phyloP scores from a whole-genome alignment of 345 rosid genomes.

The Aquilaria malaccensis region DNA sequence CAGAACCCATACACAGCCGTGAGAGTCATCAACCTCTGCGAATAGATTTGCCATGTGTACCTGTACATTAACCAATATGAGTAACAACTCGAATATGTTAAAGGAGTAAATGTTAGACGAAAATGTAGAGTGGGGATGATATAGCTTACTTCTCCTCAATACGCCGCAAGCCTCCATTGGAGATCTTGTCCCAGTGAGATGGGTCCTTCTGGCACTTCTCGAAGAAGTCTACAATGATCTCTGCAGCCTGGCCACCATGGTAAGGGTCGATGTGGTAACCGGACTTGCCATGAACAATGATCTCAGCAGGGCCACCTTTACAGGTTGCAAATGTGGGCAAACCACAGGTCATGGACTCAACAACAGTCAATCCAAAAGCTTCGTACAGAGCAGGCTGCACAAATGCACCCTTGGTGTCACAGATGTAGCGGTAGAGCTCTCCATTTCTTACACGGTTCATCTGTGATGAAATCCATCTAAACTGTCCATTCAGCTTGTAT shows the following conservation, averaged over 20 bases:
- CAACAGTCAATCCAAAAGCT: slow-evolving; percentile 84
- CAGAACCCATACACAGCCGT: slow-evolving; percentile 69
- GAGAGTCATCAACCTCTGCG: slow-evolving; percentile 52
- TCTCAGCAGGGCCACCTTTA: slow-evolving; percentile 92
- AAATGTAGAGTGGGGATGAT: background rate
- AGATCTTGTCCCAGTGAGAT: slow-evolving; percentile 63
- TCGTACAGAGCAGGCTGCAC: slow-evolving; percentile 88
- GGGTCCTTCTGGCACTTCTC: slow-evolving; percentile 58
- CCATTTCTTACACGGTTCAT: slow-evolving; percentile 87
- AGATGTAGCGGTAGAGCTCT: slow-evolving; percentile 73
- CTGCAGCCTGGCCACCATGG: slow-evolving; percentile 74
- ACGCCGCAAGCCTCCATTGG: slow-evolving; percentile 61
- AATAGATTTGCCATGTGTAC: slow-evolving; percentile 65
- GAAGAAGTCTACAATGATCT: slow-evolving; percentile 58
- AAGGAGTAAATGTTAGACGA: background rate
- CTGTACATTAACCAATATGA: slow-evolving; percentile 13
- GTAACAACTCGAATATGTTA: no score
- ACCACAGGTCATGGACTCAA: slow-evolving; percentile 91
- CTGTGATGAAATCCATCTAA: slow-evolving; percentile 89
- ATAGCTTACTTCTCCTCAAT: slow-evolving; percentile 64
- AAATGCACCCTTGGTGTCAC: slow-evolving; percentile 79
- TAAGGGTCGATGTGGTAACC: slow-evolving; percentile 88
- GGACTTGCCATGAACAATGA: slow-evolving; percentile 73
- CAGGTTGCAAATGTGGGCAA: slow-evolving; percentile 78
- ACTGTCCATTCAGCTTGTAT: slow-evolving; percentile 70